Conservation (phyloP, 1,139 yeast species). For the Saccharomyces hybrid region DNA sequence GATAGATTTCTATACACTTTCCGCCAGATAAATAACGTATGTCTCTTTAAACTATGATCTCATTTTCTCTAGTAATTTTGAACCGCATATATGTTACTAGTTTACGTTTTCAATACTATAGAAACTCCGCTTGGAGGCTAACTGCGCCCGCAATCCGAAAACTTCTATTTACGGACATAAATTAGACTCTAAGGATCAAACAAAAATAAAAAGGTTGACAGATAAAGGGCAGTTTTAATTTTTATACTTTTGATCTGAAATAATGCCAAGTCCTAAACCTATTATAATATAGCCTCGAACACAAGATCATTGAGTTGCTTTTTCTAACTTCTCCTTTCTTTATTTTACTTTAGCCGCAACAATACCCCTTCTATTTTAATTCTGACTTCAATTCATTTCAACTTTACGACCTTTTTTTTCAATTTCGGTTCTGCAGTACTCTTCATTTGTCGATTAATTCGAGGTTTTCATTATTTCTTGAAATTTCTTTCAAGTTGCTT, state of each 20-base stretch:
- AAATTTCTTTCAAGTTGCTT: not conserved
- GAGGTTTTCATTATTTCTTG: not conserved
- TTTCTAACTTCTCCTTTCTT: not conserved
- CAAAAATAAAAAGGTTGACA: not conserved
- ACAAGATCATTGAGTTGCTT: not conserved
- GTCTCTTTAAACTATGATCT: not conserved
- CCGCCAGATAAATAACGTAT: not conserved
- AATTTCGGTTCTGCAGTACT: not conserved
- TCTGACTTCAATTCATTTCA: not conserved
- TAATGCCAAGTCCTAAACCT: not conserved
- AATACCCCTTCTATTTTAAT: not conserved
- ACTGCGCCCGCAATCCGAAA: conserved; percentile 1
- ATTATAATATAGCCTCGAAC: not conserved
- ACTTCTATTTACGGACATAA: conserved; percentile 1
- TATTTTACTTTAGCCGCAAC: not conserved
- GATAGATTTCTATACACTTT: not conserved
- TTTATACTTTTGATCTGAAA: not conserved
- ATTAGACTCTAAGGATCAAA: not conserved
- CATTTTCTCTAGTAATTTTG: not conserved
- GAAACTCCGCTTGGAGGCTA: not conserved
- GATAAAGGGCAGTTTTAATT: not conserved
- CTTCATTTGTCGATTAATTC: not conserved
- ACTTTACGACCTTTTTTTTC: not conserved
- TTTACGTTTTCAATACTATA: conserved; percentile 4
- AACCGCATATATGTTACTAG: not conserved